Percentiles rank a stretch among this genome's conserved stretches.
Conservation (phyloP, 2,329 filamentous ascomycete species). For the Metarhizium robertsii region DNA sequence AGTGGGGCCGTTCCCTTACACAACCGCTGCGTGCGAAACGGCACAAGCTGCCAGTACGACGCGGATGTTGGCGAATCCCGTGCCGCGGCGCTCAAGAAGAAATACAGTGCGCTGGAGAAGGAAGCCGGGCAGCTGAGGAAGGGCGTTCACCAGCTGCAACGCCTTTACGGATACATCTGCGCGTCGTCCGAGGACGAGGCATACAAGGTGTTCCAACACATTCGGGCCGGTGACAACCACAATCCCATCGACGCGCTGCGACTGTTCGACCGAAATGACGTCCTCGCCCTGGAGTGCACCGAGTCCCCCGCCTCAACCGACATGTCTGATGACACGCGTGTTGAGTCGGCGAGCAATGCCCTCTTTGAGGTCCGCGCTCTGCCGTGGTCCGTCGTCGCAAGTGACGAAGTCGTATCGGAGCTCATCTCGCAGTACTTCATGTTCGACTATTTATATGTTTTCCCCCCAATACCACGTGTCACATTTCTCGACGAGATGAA, state of each 20-base stretch:
- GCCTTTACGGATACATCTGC: constrained; percentile 3
- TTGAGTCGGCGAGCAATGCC: neutral
- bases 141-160: neutral
- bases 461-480: constrained; percentile 1
- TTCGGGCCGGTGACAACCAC: neutral
- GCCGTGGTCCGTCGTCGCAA: constrained; percentile 3
- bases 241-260: constrained; percentile 3
- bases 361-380: neutral
- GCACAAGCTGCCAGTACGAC: constrained; percentile 4
- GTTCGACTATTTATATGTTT: constrained; percentile 6
- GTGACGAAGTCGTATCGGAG: constrained; percentile 1
- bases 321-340: neutral
- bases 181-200: constrained; percentile 3
- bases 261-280: neutral
- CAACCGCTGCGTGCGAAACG: constrained; percentile 2
- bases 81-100: constrained; percentile 5
- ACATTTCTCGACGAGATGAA: neutral
- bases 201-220: constrained; percentile 1
- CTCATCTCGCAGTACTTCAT: constrained; percentile 6
- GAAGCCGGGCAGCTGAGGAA: neutral
- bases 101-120: neutral
- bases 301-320: neutral
- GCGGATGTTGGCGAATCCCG: constrained; percentile 6
- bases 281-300: neutral
- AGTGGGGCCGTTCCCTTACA: too few species aligned